Conservation (phyloP, 1,284 basidiomycete genomes). For the Ceratobasidium sp. region DNA sequence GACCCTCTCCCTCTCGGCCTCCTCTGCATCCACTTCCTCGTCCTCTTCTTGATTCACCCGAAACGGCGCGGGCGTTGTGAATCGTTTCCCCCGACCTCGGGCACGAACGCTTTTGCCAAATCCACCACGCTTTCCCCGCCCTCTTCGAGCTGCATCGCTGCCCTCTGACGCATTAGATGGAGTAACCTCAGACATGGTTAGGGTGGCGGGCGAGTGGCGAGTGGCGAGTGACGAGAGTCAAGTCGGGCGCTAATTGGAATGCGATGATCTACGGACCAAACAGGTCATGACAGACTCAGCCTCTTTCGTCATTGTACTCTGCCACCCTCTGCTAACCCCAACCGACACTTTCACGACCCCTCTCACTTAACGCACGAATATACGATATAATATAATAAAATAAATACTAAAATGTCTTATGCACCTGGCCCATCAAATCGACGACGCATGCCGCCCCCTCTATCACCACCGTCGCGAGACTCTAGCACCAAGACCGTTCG, state of each 20-base stretch:
- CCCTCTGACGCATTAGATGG: slow-evolving; percentile 15
- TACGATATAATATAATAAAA: background rate
- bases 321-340: background rate
- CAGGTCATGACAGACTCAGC: background rate
- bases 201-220: slow-evolving; percentile 3
- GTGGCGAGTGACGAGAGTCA: background rate
- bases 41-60: slow-evolving; percentile 34
- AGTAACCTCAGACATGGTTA: slow-evolving; percentile 25
- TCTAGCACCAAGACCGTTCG: slow-evolving; percentile 29
- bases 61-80: slow-evolving; percentile 43
- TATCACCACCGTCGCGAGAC: background rate
- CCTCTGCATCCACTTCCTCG: slow-evolving; percentile 41
- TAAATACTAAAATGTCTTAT: slow-evolving; percentile 13
- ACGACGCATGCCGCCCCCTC: slow-evolving; percentile 29
- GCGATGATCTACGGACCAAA: background rate
- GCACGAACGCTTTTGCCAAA: slow-evolving; percentile 38
- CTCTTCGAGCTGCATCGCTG: slow-evolving; percentile 3
- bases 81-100: slow-evolving; percentile 36
- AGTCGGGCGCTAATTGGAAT: slow-evolving; percentile 3
- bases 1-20: slow-evolving; percentile 33
- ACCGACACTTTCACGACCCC: background rate
- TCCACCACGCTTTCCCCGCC: slow-evolving; percentile 42
- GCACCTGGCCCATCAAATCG: slow-evolving; percentile 33
- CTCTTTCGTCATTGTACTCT: slow-evolving; percentile 25
- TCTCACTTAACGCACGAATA: background rate